Conservation (phyloP, 331 rosid species). For the Phaseolus coccineus region DNA sequence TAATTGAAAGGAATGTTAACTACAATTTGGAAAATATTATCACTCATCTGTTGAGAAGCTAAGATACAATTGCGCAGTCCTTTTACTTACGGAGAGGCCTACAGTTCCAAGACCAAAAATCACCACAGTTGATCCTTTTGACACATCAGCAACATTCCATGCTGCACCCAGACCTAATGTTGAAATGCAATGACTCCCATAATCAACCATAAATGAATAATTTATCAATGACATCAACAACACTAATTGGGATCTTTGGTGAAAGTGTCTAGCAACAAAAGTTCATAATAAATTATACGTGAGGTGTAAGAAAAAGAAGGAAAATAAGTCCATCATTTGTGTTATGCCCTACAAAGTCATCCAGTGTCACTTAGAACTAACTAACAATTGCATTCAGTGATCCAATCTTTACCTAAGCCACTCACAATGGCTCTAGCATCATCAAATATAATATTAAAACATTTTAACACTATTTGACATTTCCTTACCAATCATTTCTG, state of each 20-base stretch:
- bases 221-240: conserved; percentile 9
- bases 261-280: conserved; percentile 12
- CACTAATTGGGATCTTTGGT: not conserved
- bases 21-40: conserved; percentile 29
- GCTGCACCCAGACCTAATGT: conserved; percentile 90
- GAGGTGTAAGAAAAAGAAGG: conserved; percentile 4
- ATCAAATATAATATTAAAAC: conserved; percentile 3
- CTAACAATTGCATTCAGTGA: not conserved
- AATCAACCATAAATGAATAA: conserved; percentile 19
- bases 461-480: not conserved
- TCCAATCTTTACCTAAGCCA: not conserved
- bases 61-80: conserved; percentile 25
- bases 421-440: conserved; percentile 1
- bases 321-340: conserved; percentile 13
- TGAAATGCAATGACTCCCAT: conserved; percentile 37
- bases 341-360: conserved; percentile 7
- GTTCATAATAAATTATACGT: not conserved
- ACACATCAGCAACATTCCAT: conserved; percentile 91
- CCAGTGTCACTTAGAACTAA: conserved; percentile 9
- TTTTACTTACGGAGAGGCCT: conserved; percentile 87
- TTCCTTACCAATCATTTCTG: conserved; percentile 3
- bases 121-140: conserved; percentile 91
- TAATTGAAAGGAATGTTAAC: conserved; percentile 42
- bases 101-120: conserved; percentile 98
- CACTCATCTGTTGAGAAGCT: conserved; percentile 27